Evolutionary conservation across 2,329 filamentous ascomycete species (phyloP).

Genomic region (Ceratocystis destructans): DNA sequence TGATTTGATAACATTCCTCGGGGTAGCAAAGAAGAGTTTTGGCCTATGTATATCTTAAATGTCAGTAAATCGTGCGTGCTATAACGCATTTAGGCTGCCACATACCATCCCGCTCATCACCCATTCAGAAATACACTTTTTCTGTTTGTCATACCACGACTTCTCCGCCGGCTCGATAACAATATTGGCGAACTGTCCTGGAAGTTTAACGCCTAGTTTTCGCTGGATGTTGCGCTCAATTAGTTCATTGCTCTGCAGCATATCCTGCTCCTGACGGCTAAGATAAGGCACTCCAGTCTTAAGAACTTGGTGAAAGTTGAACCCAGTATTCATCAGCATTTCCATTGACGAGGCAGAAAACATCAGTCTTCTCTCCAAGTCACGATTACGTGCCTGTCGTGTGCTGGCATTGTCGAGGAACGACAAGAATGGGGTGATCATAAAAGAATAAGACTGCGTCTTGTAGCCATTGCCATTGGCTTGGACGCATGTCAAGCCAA

Average conservation of each 20-base stretch:
- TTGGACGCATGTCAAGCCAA: slow-evolving; percentile 28
- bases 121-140: neutral
- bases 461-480: slow-evolving; percentile 20
- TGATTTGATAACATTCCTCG: neutral
- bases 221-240: neutral
- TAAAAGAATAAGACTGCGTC: slow-evolving; percentile 25
- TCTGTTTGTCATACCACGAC: neutral
- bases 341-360: slow-evolving; percentile 24
- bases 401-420: neutral
- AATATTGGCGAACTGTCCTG: neutral
- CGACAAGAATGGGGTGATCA: slow-evolving; percentile 24
- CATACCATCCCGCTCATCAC: neutral
- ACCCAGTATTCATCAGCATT: slow-evolving; percentile 24
- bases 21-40: neutral
- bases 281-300: slow-evolving; percentile 26
- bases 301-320: slow-evolving; percentile 23
- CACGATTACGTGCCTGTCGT: neutral
- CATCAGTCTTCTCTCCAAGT: slow-evolving; percentile 18
- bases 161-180: neutral
- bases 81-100: neutral
- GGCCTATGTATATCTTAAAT: neutral
- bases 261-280: neutral
- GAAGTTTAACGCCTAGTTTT: neutral
- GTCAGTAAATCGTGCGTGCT: neutral
- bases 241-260: neutral